These are phyloP conservation scores for slime mould (Dictyostelium discoideum) DNA, from an alignment of 78 protist species.

Conservation along the genomic window DNA sequence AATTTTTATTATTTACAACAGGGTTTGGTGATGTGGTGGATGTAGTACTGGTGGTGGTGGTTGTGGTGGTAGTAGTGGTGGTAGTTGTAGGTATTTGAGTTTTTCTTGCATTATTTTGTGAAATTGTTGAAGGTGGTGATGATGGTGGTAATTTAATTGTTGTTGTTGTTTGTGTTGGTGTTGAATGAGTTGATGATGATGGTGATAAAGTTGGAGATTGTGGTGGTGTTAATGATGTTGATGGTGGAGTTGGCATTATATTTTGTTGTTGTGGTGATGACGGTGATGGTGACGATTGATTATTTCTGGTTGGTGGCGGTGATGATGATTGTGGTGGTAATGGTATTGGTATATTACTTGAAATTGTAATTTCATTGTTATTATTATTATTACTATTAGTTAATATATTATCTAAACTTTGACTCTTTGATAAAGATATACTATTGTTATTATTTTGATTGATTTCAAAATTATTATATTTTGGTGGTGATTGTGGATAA, in stretches of 20 bases:
- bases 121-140: neutral
- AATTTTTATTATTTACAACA: neutral
- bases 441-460: neutral
- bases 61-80: neutral
- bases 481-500: slow-evolving; percentile 2
- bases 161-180: neutral
- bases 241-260: neutral
- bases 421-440: neutral
- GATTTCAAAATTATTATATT: neutral
- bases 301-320: neutral
- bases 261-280: neutral
- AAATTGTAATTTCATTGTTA: neutral
- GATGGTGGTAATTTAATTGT: neutral
- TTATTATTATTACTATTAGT: neutral
- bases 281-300: neutral
- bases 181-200: neutral
- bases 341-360: slow-evolving; percentile 14
- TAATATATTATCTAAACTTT: neutral
- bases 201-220: neutral
- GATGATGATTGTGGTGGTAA: slow-evolving; percentile 9
- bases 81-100: neutral
- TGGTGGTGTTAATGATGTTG: neutral
- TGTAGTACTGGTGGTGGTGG: neutral
- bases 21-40: neutral
- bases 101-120: neutral